A percentile compares a stretch with the other conserved stretches of the same genome.
Conservation (phyloP, 208 protist genomes). For the Acanthamoeba quina region DNA sequence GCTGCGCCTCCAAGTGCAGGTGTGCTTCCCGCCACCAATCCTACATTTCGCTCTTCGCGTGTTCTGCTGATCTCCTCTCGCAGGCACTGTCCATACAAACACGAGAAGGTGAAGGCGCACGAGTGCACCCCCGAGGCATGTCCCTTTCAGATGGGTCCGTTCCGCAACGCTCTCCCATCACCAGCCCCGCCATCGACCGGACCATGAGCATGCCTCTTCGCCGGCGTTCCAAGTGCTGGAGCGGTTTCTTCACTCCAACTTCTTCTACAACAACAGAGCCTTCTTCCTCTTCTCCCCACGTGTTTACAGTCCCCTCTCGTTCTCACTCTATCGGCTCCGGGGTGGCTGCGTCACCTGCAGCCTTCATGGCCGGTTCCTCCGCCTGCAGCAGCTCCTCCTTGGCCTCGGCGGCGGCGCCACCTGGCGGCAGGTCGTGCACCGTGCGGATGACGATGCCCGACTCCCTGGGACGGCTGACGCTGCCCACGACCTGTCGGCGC, state of each 20-base stretch:
- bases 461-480: neutral
- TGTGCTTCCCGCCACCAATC: neutral
- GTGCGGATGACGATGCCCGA: slow-evolving; percentile 71
- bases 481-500: neutral
- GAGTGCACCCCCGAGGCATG: slow-evolving; percentile 15
- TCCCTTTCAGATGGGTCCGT: neutral
- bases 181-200: neutral
- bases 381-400: neutral
- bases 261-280: no score
- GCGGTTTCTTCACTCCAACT: neutral
- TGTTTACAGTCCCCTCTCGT: no score
- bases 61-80: neutral
- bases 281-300: no score
- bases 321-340: no score
- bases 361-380: no score
- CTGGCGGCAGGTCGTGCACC: slow-evolving; percentile 19
- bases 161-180: neutral
- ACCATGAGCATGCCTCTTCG: neutral
- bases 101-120: slow-evolving; percentile 31
- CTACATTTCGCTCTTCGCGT: no score
- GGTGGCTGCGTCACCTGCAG: no score
- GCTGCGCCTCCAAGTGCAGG: slow-evolving; percentile 34
- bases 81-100: slow-evolving; percentile 29
- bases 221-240: neutral
- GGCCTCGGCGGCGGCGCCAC: neutral